Evolutionary conservation across 169 alveolate species (phyloP).

Genomic region (Amoebophrya sp.): DNA sequence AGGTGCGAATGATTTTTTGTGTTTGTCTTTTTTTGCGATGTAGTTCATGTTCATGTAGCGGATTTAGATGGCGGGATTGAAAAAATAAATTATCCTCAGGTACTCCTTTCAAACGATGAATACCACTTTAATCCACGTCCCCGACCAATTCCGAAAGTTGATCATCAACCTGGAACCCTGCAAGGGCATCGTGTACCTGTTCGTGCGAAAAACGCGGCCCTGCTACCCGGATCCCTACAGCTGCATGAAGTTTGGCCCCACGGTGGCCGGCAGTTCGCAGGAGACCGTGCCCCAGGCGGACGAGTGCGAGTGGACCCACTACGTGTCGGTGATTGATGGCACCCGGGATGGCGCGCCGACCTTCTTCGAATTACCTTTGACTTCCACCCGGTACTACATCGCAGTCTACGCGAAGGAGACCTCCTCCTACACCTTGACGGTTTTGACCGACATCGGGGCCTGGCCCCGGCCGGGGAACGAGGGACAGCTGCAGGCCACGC

Average conservation of each 20-base stretch:
- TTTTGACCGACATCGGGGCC: conserved; percentile 3
- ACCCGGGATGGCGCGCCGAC: conserved; percentile 38
- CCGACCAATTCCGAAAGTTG: conserved; percentile 28
- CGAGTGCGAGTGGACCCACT: conserved; percentile 32
- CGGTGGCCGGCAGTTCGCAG: neutral
- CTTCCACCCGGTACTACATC: conserved; percentile 27
- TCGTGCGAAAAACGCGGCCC: conserved; percentile 31
- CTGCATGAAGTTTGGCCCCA: neutral
- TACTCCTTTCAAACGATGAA: neutral
- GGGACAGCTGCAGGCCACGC: conserved; percentile 19
- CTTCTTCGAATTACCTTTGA: conserved; percentile 37
- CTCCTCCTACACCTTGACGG: neutral
- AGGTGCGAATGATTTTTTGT: no score
- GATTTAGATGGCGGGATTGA: no score
- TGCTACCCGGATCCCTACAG: conserved; percentile 35
- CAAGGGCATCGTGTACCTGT: conserved; percentile 35
- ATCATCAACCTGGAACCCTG: conserved; percentile 38
- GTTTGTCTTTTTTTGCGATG: no score
- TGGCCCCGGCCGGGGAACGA: conserved; percentile 27
- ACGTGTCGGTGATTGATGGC: conserved; percentile 28
- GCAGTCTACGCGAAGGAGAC: conserved; percentile 21
- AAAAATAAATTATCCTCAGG: neutral
- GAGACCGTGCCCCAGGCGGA: neutral
- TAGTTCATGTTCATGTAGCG: no score
- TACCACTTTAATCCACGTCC: neutral